Percentiles rank a stretch among this genome's conserved stretches.
Conservation (phyloP, 352 stramenopile species). For the Bremia lactucae region DNA sequence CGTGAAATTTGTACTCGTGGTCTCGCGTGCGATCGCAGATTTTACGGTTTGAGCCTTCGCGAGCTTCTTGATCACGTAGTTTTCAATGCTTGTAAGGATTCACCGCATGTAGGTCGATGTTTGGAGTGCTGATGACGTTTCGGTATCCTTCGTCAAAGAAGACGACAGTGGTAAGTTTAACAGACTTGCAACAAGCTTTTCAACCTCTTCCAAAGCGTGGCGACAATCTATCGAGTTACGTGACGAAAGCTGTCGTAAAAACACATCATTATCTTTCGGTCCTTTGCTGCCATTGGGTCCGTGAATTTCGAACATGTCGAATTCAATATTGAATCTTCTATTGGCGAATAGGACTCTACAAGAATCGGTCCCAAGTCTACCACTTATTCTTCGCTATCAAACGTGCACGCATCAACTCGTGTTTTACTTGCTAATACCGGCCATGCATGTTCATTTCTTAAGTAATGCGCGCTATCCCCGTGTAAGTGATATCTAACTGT, state of each 20-base stretch:
- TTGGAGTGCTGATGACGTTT: no score
- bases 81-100: conserved; percentile 30
- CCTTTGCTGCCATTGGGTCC: no score
- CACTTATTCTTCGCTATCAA: conserved; percentile 41
- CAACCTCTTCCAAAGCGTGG: conserved; percentile 34
- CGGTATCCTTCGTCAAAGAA: conserved; percentile 11
- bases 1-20: conserved; percentile 39
- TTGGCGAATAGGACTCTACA: conserved; percentile 22
- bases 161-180: no score
- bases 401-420: conserved; percentile 38
- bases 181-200: conserved; percentile 21
- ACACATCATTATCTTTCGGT: conserved; percentile 18
- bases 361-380: conserved; percentile 31
- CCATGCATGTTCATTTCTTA: no score
- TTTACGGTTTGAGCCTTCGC: conserved; percentile 11
- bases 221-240: conserved; percentile 28
- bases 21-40: conserved; percentile 28
- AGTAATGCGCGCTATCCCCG: no score
- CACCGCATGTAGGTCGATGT: conserved; percentile 18
- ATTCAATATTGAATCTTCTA: conserved; percentile 2
- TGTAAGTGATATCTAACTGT: no score
- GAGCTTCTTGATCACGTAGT: conserved; percentile 27
- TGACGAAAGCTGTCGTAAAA: conserved; percentile 31
- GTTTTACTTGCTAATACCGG: no score
- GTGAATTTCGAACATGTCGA: no score